Evolutionary conservation across 805 yeast genomes (phyloP), one percentile per base, ranked within the genome.

Genomic region (Kluyveromyces dobzhanskii): DNA sequence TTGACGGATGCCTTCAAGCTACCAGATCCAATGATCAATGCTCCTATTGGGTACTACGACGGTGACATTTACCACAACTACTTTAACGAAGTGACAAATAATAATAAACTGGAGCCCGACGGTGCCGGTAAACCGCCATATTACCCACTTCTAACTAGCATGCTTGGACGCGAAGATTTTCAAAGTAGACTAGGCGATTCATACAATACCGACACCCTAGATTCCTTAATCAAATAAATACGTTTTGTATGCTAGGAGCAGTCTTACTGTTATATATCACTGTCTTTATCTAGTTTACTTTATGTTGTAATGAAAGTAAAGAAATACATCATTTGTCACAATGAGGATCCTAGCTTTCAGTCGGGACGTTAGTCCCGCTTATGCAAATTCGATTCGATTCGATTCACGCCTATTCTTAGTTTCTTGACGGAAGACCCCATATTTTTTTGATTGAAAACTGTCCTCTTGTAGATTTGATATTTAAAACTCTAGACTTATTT

Each of bases 21-120:
- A 46, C 76, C 85, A 30, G 95, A 87, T 63, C 80, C 72, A 57
- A 74, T 82, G 65, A 71, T 87, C 54, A 84, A 86, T 59, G 78
- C 95, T 0, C 79, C 92, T 4, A 72, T 87, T 42, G 97, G 96
- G 34, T 71, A 69, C 41, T 80, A 72, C 61, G 78, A 83, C 50
- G 96, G 96, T 42, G 80, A 87, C 58, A 78, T 85, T 41, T 87
- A 86, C 65, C 78, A 78, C 54, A 78, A 83, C 59, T 86, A 86
- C 65, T 80, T 80, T 43, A 75, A 74, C 53, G 76, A 77, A 41
- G 75, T 78, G 13, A 55, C 65, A 36, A 57, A 59, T 11, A 66
- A 74, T 44, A 76, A 79, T 51, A 82, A 90, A 4, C 58, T 58
- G 9, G 69, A 67, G 43, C 54, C 58, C 16, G 64, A 60, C 26